Percentiles rank a stretch among this genome's conserved stretches.
phyloP scores from a whole-genome alignment of 202 grass and related monocot genomes.

The Zizania palustris region DNA sequence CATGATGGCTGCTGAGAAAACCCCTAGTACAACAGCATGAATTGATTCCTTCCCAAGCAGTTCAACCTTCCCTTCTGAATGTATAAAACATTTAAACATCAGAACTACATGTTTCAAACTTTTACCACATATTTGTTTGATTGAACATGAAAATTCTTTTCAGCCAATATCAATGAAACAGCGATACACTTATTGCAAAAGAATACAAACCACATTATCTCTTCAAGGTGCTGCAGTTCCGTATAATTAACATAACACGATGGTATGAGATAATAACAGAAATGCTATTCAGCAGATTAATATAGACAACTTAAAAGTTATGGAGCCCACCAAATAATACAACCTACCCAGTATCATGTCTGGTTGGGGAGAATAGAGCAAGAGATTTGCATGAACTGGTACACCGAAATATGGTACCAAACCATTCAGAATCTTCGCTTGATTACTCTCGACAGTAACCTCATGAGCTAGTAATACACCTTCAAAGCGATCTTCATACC shows the following conservation, averaged over 20 bases:
- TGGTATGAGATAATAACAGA: not conserved
- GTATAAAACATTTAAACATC: constrained; percentile 38
- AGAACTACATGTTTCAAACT: constrained; percentile 28
- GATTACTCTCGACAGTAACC: constrained; percentile 17
- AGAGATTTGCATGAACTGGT: constrained; percentile 49
- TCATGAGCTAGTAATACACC: constrained; percentile 71
- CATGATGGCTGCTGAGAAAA: constrained; percentile 87
- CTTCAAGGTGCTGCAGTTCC: not conserved
- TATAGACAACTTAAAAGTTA: not conserved
- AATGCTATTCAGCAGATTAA: not conserved
- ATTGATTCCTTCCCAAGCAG: constrained; percentile 80
- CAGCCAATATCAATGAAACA: constrained; percentile 9
- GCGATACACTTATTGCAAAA: not conserved
- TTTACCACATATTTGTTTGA: not conserved
- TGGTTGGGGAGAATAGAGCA: constrained; percentile 80
- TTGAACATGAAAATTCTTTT: not conserved
- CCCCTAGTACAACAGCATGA: constrained; percentile 75
- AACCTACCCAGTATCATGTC: constrained; percentile 70
- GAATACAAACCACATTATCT: not conserved
- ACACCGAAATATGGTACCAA: constrained; percentile 72
- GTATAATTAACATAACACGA: not conserved
- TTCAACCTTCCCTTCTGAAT: constrained; percentile 87
- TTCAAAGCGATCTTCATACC: constrained; percentile 82
- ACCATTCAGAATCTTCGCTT: constrained; percentile 66
- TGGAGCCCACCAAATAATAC: not conserved